A percentile compares a stretch with the other conserved stretches of the same genome.
phyloP scores from a whole-genome alignment of 768 basidiomycete species.

The Butyriboletus loyo region DNA sequence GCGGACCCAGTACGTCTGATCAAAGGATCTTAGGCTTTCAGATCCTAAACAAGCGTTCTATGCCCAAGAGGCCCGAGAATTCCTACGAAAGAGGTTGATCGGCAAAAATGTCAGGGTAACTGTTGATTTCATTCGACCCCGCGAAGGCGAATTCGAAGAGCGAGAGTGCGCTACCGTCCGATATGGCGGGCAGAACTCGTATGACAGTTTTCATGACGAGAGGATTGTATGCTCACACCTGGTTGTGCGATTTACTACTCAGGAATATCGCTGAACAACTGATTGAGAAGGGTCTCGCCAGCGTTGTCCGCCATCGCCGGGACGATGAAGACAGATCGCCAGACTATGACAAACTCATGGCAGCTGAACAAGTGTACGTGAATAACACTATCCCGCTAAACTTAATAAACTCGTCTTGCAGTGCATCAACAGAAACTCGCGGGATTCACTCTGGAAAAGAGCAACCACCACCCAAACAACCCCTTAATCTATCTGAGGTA shows the following conservation, averaged over 20 bases:
- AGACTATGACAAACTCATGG: conserved; percentile 94
- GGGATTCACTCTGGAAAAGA: conserved; percentile 96
- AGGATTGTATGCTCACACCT: not conserved
- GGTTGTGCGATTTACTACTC: not conserved
- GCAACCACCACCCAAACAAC: conserved; percentile 67
- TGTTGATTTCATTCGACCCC: conserved; percentile 87
- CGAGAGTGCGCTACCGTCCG: conserved; percentile 89
- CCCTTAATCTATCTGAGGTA: conserved; percentile 92
- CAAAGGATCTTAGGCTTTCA: conserved; percentile 50
- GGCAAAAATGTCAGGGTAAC: conserved; percentile 83
- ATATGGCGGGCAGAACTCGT: conserved; percentile 80
- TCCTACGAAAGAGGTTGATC: conserved; percentile 86
- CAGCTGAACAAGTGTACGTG: conserved; percentile 86
- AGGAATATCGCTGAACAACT: conserved; percentile 93
- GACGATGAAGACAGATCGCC: conserved; percentile 96
- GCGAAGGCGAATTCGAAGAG: conserved; percentile 91
- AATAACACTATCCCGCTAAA: not conserved
- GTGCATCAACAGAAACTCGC: conserved; percentile 71
- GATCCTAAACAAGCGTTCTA: conserved; percentile 86
- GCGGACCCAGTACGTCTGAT: conserved; percentile 1
- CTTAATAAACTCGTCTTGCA: conserved; percentile 31
- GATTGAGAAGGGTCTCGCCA: conserved; percentile 89
- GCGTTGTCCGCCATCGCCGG: conserved; percentile 85
- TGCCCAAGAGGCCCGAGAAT: conserved; percentile 90
- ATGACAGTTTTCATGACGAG: conserved; percentile 23